Conservation (phyloP, 306 rosid genomes). For the Ormosia semicastrata region DNA sequence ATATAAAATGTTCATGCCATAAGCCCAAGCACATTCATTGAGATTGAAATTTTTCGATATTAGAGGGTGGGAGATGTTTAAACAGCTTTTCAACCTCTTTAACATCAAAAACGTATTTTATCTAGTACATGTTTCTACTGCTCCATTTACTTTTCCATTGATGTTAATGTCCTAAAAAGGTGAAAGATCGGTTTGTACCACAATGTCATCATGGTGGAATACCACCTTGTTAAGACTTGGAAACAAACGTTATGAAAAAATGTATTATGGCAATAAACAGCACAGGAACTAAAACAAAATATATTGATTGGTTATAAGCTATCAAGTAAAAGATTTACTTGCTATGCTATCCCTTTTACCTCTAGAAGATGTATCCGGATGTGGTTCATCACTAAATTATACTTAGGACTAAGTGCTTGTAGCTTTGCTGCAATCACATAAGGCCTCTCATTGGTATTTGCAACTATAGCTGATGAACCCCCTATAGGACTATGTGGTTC, state of each 20-base stretch:
- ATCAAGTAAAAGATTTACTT: background rate
- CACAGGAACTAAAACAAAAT: background rate
- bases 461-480: constrained; percentile 88
- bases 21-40: too few relatives aligned
- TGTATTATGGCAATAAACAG: constrained; percentile 21
- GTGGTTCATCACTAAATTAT: constrained; percentile 96
- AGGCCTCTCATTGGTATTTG: constrained; percentile 78
- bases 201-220: constrained; percentile 89
- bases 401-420: constrained; percentile 96
- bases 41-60: too few relatives aligned
- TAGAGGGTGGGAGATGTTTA: too few relatives aligned
- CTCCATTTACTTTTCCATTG: constrained; percentile 95
- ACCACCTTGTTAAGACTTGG: constrained; percentile 91
- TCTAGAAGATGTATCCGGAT: constrained; percentile 91
- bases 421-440: constrained; percentile 83
- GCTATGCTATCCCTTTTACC: constrained; percentile 44
- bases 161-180: constrained; percentile 91
- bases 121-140: constrained; percentile 90
- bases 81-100: constrained; percentile 78
- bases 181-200: constrained; percentile 94
- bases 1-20: too few relatives aligned
- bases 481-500: too few relatives aligned
- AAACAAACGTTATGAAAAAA: constrained; percentile 58
- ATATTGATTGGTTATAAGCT: background rate
- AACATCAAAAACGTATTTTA: constrained; percentile 93